phyloP scores from a whole-genome alignment of 2,329 filamentous ascomycete species.

The Pseudogymnoascus sp. region DNA sequence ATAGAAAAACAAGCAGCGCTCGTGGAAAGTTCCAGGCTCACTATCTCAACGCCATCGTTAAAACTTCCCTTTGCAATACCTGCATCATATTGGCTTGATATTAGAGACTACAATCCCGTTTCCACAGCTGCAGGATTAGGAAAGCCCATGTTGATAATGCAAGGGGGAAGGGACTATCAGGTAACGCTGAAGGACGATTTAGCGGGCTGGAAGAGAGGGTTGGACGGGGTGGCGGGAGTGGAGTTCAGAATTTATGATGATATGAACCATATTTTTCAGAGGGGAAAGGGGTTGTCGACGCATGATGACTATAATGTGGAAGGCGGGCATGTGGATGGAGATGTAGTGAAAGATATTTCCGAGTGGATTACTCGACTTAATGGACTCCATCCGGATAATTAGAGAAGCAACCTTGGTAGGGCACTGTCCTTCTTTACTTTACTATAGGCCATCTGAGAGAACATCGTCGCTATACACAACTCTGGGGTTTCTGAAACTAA shows the following conservation, averaged over 20 bases:
- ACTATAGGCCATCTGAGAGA: no score
- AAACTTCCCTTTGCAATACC: not conserved
- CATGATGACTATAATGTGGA: not conserved
- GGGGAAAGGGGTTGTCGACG: not conserved
- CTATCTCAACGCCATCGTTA: not conserved
- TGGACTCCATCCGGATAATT: not conserved
- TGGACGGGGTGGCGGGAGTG: not conserved
- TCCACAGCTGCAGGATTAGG: not conserved
- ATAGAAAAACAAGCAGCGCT: not conserved
- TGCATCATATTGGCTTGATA: conserved; percentile 3
- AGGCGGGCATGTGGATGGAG: not conserved
- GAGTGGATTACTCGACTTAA: not conserved
- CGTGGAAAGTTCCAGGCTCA: not conserved
- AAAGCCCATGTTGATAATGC: not conserved
- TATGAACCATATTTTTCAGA: not conserved
- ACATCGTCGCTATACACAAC: no score
- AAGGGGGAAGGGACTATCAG: not conserved
- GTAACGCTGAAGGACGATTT: not conserved
- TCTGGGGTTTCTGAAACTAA: no score
- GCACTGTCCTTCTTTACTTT: no score
- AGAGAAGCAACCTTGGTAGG: not conserved
- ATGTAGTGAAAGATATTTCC: not conserved
- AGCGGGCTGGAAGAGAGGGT: not conserved
- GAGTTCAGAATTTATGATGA: not conserved
- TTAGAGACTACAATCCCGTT: not conserved